Conservation (phyloP, 1,284 basidiomycete genomes). For the Kwoniella shivajii region DNA sequence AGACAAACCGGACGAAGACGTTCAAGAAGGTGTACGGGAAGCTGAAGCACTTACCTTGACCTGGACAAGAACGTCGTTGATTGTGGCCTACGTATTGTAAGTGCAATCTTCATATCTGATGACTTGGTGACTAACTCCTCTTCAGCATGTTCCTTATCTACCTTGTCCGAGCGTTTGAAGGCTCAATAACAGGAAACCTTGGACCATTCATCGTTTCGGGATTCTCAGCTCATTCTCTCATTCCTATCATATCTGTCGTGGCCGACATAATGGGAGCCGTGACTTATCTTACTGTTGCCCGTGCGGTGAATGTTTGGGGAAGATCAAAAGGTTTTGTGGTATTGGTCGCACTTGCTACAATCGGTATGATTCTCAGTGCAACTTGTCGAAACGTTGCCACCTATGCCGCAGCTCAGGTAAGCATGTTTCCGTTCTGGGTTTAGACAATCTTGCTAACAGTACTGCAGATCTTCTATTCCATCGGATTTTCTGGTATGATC, state of each 20-base stretch:
- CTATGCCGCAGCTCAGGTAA: conserved; percentile 43
- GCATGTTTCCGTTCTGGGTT: not conserved
- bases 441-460: not conserved
- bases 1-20: conserved; percentile 9
- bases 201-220: conserved; percentile 36
- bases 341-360: conserved; percentile 32
- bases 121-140: not conserved
- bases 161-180: conserved; percentile 45
- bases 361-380: conserved; percentile 47
- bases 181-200: conserved; percentile 42
- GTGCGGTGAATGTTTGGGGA: conserved; percentile 45
- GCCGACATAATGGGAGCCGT: conserved; percentile 39
- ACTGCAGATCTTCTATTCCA: conserved; percentile 38
- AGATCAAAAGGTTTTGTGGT: conserved; percentile 35
- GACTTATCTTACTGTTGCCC: conserved; percentile 42
- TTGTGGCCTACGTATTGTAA: conserved; percentile 37
- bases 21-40: conserved; percentile 39
- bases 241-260: conserved; percentile 46
- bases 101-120: conserved; percentile 3
- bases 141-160: conserved; percentile 45
- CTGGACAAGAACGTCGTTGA: conserved; percentile 37
- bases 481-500: conserved; percentile 52
- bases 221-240: conserved; percentile 43
- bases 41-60: conserved; percentile 40
- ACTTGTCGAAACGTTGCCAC: conserved; percentile 38